Evolutionary conservation across 805 yeast genomes (phyloP), one percentile per base, ranked within the genome.

Genomic region (Candida piceae): DNA sequence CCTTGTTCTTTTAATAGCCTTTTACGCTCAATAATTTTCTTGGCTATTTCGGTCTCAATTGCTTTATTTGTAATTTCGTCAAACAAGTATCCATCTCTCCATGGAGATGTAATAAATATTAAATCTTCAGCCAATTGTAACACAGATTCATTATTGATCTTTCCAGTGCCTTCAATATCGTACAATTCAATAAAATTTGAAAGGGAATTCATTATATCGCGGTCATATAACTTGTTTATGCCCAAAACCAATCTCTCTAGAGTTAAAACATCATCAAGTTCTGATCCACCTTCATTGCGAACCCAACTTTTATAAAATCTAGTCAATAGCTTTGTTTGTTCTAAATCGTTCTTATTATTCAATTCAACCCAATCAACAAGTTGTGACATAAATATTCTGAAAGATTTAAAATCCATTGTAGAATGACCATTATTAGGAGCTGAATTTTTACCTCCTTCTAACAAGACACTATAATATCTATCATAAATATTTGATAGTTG

Each of bases 91-190:
- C 81, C 89, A 44, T 85, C 87, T 50, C 87, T 79, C 81, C 93
- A 84, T 2, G 96, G 95, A 28, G 81, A 71, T 0, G 96, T 88
- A 24, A 93, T 69, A 49, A 76, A 82, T 10, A 90, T 63, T 27
- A 90, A 62, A 32, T 90, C 97, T 55, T 93, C 98, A 0, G 96
- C 87, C 39, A 89, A 72, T 44, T 79, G 80, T 31, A 93, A 64
- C 4, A 93, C 84, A 0, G 84, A 84, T 43, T 86, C 96, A 34
- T 88, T 69, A 41, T 78, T 81, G 29, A 93, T 73, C 39, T 66
- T 72, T 0, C 84, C 87, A 21, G 67, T 70, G 1, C 66, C 63
- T 7, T 73, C 71, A 10, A 64, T 64, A 55, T 84, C 93, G 54
- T 84, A 93, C 7, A 90, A 63, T 15, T 74, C 74, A 49, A 87